These are phyloP conservation scores for Monosporozyma aerobia DNA, from an alignment of 805 yeast genomes.

Conservation along the genomic window DNA sequence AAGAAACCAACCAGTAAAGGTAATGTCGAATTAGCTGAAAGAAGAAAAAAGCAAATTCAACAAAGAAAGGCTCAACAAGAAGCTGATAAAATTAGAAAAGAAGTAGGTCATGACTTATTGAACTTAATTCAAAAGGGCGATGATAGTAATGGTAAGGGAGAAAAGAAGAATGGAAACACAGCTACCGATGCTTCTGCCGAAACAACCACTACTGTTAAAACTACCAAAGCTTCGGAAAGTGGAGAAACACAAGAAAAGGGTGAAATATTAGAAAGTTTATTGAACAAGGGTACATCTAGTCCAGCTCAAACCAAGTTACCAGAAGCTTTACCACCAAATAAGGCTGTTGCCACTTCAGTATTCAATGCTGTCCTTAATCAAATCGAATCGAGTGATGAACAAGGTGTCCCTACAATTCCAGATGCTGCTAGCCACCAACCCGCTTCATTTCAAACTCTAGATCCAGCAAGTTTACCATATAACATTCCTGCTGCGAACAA, in stretches of 20 bases:
- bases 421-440: slow-evolving; percentile 5
- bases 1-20: background rate
- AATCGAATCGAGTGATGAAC: slow-evolving; percentile 12
- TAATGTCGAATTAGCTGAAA: background rate
- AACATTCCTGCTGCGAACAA: slow-evolving; percentile 17
- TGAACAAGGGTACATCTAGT: background rate
- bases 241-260: background rate
- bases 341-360: slow-evolving; percentile 24
- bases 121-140: slow-evolving; percentile 34
- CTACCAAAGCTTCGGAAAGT: background rate
- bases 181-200: slow-evolving; percentile 5
- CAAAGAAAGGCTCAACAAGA: slow-evolving; percentile 13
- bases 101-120: slow-evolving; percentile 36
- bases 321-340: slow-evolving; percentile 10
- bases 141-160: slow-evolving; percentile 1
- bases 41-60: background rate
- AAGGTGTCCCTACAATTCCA: background rate
- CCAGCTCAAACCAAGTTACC: slow-evolving; percentile 15
- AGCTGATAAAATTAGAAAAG: slow-evolving; percentile 23
- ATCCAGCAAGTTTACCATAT: slow-evolving; percentile 22
- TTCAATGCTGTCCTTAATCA: slow-evolving; percentile 29
- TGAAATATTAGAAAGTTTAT: background rate
- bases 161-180: background rate
- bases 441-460: slow-evolving; percentile 6
- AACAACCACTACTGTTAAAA: background rate